Evolutionary conservation across 441 rosid species (phyloP).

Genomic region (Pelargonium cotyledonis): DNA sequence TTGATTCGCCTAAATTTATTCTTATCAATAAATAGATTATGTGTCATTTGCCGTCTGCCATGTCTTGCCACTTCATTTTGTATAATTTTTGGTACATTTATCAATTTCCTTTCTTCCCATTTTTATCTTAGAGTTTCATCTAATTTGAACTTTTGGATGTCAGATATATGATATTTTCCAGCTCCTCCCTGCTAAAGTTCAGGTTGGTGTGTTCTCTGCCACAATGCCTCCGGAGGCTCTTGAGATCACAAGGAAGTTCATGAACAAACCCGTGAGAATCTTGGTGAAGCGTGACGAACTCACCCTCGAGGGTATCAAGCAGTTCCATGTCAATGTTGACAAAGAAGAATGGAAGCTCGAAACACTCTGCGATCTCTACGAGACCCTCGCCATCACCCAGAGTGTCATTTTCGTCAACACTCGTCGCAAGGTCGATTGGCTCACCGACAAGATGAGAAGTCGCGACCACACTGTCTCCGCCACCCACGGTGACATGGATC

Average conservation of each 20-base stretch:
- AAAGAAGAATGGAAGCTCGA: constrained; percentile 88
- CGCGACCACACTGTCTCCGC: constrained; percentile 78
- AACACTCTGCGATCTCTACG: constrained; percentile 79
- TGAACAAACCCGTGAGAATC: constrained; percentile 76
- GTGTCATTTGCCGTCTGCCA: too few relatives aligned
- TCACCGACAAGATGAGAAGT: constrained; percentile 65
- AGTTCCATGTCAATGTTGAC: constrained; percentile 68
- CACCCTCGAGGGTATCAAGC: constrained; percentile 75
- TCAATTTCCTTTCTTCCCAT: background rate
- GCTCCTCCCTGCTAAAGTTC: constrained; percentile 60
- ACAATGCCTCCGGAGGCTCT: constrained; percentile 84
- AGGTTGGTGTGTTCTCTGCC: constrained; percentile 73
- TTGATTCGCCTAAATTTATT: too few relatives aligned
- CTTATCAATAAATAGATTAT: too few relatives aligned
- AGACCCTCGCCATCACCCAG: constrained; percentile 71
- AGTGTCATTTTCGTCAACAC: constrained; percentile 78
- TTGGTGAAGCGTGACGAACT: constrained; percentile 79
- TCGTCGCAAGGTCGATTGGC: constrained; percentile 76
- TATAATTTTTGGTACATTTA: too few relatives aligned
- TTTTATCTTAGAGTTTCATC: background rate
- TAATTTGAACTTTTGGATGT: background rate
- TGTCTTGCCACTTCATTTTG: too few relatives aligned
- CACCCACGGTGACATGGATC: constrained; percentile 24
- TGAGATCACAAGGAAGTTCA: constrained; percentile 80
- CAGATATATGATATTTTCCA: constrained; percentile 82